A percentile compares a stretch with the other conserved stretches of the same genome.
Evolutionary conservation across 768 basidiomycete species (phyloP).

Genomic region (Boletus tomentosulus): DNA sequence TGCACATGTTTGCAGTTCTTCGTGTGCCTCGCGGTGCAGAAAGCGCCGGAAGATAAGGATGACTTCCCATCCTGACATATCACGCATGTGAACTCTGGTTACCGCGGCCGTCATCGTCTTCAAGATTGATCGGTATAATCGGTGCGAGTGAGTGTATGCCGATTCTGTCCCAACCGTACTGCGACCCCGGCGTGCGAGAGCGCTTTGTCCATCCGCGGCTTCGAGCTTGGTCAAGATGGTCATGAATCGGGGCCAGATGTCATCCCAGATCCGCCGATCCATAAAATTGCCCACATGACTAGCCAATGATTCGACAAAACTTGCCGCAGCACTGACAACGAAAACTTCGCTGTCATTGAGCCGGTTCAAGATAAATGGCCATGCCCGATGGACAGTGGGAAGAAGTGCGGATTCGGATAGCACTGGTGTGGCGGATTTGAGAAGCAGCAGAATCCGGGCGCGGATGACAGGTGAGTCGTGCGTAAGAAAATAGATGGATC

Average conservation of each 20-base stretch:
- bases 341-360: conserved; percentile 69
- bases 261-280: conserved; percentile 81
- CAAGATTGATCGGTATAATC: conserved; percentile 73
- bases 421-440: conserved; percentile 71
- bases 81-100: conserved; percentile 63
- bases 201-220: conserved; percentile 59
- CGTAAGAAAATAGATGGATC: conserved; percentile 87
- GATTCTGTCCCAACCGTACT: conserved; percentile 59
- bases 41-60: conserved; percentile 74
- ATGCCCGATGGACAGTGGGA: conserved; percentile 81
- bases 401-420: conserved; percentile 71
- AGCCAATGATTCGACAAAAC: conserved; percentile 68
- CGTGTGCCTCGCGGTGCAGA: conserved; percentile 58
- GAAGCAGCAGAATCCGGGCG: conserved; percentile 71
- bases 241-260: conserved; percentile 86
- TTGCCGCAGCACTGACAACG: conserved; percentile 74
- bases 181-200: conserved; percentile 54
- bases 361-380: conserved; percentile 92
- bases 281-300: conserved; percentile 79
- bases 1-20: conserved; percentile 69
- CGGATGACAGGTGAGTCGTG: conserved; percentile 86
- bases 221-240: conserved; percentile 57
- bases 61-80: conserved; percentile 77
- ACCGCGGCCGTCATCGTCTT: conserved; percentile 67
- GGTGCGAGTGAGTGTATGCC: conserved; percentile 76